Conservation (phyloP, 1,284 basidiomycete genomes). For the Trichosporon ovoides region DNA sequence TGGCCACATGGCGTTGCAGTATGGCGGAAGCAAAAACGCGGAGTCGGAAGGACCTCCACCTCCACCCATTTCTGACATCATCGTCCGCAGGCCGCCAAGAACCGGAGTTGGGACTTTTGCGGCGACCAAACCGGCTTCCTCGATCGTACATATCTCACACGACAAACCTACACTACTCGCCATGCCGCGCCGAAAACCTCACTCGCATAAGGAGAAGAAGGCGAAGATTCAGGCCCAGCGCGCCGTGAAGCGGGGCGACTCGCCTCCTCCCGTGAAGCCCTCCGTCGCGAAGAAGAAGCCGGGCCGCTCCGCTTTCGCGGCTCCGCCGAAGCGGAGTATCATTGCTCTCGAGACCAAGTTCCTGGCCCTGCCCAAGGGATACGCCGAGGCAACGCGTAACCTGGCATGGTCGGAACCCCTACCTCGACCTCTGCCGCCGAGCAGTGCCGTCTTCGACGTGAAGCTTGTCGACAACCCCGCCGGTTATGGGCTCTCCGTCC, state of each 20-base stretch:
- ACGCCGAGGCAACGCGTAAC: constrained; percentile 60
- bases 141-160: not conserved
- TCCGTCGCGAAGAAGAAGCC: constrained; percentile 10
- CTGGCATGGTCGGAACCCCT: constrained; percentile 58
- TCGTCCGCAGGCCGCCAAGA: not conserved
- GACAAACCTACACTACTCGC: no score
- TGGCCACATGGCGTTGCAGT: no score
- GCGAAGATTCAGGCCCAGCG: constrained; percentile 64
- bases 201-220: constrained; percentile 58
- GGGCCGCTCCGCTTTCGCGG: constrained; percentile 46
- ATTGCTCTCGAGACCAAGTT: constrained; percentile 58
- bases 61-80: constrained; percentile 4
- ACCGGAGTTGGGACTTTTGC: not conserved
- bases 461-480: constrained; percentile 24
- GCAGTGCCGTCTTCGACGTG: constrained; percentile 51
- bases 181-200: not conserved
- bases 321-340: constrained; percentile 8
- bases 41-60: no score
- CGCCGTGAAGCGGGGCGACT: constrained; percentile 70
- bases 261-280: constrained; percentile 12
- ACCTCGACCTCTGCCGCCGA: constrained; percentile 57
- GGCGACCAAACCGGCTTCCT: not conserved
- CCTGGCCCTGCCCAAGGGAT: constrained; percentile 57
- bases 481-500: constrained; percentile 51
- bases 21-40: no score